Evolutionary conservation across 345 rosid species (phyloP).

Genomic region (Diplotaxis tenuifolia): DNA sequence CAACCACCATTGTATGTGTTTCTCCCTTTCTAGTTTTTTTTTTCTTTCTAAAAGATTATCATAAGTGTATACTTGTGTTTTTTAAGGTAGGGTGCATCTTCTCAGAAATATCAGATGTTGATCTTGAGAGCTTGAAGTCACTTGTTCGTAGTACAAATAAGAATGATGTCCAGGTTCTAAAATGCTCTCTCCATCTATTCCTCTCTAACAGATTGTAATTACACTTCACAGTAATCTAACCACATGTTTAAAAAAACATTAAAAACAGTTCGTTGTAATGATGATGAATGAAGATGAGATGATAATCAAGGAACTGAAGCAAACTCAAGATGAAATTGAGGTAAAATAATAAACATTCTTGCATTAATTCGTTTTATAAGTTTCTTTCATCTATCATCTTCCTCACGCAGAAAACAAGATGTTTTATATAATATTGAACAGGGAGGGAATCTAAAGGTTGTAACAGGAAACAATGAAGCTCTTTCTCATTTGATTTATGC

Average conservation of each 20-base stretch:
- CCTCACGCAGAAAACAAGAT: not conserved
- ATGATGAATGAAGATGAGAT: constrained; percentile 38
- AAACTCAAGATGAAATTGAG: constrained; percentile 45
- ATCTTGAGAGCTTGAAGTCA: constrained; percentile 49
- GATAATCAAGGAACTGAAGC: constrained; percentile 36
- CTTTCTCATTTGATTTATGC: constrained; percentile 54
- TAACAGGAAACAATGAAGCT: constrained; percentile 45
- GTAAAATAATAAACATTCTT: constrained; percentile 14
- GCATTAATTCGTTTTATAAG: not conserved
- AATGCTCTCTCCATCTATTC: constrained; percentile 18
- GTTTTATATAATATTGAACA: constrained; percentile 29
- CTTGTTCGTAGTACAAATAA: constrained; percentile 34
- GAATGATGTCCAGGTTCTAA: constrained; percentile 51
- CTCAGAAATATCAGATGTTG: constrained; percentile 49
- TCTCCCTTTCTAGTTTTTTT: not conserved
- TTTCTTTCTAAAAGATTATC: not conserved
- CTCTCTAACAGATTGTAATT: not conserved
- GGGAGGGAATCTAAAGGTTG: constrained; percentile 47
- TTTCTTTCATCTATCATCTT: not conserved
- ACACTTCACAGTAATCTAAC: not conserved
- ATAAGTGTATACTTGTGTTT: not conserved
- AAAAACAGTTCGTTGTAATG: constrained; percentile 58
- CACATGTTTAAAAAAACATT: too few relatives aligned
- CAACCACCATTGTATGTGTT: constrained; percentile 48
- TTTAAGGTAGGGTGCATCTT: constrained; percentile 63